Conservation (phyloP, 768 basidiomycete genomes). For the Dacryopinax primogenitus region DNA sequence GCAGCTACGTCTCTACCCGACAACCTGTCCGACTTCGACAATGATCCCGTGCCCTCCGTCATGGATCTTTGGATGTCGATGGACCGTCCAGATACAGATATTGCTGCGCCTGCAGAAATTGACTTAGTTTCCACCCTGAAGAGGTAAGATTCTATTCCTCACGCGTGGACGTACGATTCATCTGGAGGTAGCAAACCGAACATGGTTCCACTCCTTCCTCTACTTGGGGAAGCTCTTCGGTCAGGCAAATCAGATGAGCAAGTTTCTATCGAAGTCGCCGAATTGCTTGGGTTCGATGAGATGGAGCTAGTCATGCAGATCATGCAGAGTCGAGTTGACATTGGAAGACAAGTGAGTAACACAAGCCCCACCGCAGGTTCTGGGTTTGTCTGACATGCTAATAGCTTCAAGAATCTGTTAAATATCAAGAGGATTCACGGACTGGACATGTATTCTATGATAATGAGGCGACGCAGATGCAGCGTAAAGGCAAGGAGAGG, state of each 20-base stretch:
- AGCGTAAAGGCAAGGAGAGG: not conserved
- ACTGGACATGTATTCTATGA: not conserved
- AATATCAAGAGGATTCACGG: not conserved
- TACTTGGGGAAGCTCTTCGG: conserved; percentile 11
- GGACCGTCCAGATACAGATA: not conserved
- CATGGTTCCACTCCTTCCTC: not conserved
- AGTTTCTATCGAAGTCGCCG: conserved; percentile 64
- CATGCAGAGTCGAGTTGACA: conserved; percentile 39
- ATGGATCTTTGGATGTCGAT: not conserved
- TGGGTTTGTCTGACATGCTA: not conserved
- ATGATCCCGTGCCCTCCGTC: not conserved
- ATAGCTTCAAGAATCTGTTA: not conserved
- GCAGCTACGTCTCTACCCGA: not conserved
- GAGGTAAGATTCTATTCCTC: not conserved
- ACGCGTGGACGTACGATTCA: not conserved
- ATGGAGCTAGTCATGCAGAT: conserved; percentile 68
- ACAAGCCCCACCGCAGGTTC: not conserved
- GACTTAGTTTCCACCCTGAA: not conserved
- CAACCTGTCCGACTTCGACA: not conserved
- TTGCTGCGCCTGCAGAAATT: not conserved
- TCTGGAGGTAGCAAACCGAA: not conserved
- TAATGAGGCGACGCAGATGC: not conserved
- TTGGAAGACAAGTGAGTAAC: conserved; percentile 39
- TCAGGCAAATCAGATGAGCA: conserved; percentile 38
- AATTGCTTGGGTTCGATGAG: conserved; percentile 71